Base-by-base conservation (phyloP, 106 monocot species). In the Triglochin maritima region DNA sequence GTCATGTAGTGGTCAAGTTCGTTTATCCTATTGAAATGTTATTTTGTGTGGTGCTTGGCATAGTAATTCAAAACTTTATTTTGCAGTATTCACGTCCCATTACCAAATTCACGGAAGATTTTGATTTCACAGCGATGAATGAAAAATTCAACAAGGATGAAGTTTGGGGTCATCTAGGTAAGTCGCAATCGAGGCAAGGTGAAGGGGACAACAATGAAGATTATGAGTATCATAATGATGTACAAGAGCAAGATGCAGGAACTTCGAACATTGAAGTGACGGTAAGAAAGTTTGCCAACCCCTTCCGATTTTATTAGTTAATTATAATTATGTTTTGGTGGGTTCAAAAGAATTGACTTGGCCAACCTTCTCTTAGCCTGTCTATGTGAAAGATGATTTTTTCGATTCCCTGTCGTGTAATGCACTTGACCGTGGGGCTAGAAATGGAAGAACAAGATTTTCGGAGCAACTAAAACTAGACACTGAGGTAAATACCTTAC, bases 71-170 rank as follows among this genome's bases (percentile, higher is more conserved):
- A 29, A 29, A 29, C 29, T 29, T 29, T 29, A 29, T 71, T 11
- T 55, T 64, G 65, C 80, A 92, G 92, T 67, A 65, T 56, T 62
- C 68, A 41, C 63, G 66, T 0, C 65, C 82, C 6, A 69, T 79
- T 17, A 79, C 79, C 4, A 80, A 81, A 43, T 94, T 85, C 69
- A 85, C 82, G 16, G 89, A 94, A 75, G 90, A 94, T 10, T 94
- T 94, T 77, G 94, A 94, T 79, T 94, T 94, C 67, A 81, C 46
- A 9, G 94, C 89, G 17, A 94, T 94, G 94, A 94, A 94, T 66
- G 94, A 94, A 66, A 94, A 90, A 68, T 94, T 94, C 62, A 94
- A 94, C n/a, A 94, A 94, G 69, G 94, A 89, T 81, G 87, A 94
- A 83, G 89, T 94, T 2, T 94, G 94, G 94, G 94, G 84, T 9